These are phyloP conservation scores for Barnettozyma sucrosica DNA, from an alignment of 805 yeast genomes.

Conservation along the genomic window DNA sequence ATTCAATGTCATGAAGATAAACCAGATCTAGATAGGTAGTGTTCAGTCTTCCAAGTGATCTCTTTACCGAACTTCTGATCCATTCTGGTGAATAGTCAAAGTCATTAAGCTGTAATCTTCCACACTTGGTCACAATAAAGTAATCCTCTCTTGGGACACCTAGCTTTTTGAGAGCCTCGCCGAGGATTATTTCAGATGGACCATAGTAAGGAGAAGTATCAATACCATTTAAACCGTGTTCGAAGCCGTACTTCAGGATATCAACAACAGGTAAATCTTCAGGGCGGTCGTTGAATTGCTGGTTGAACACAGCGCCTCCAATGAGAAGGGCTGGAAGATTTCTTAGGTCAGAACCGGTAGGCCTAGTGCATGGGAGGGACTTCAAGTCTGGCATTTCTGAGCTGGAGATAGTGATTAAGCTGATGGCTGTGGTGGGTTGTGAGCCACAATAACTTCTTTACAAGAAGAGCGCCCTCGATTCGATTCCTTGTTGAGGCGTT, in stretches of 20 bases:
- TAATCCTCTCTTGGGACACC: constrained; percentile 53
- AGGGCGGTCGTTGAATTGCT: constrained; percentile 73
- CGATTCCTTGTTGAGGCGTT: background rate
- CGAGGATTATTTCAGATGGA: constrained; percentile 71
- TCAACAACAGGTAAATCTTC: constrained; percentile 48
- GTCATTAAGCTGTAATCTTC: constrained; percentile 59
- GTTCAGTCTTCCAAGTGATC: constrained; percentile 62
- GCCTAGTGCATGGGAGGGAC: constrained; percentile 16
- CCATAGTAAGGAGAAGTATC: constrained; percentile 96
- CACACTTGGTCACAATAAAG: constrained; percentile 80
- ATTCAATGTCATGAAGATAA: constrained; percentile 86
- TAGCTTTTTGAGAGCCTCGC: constrained; percentile 48
- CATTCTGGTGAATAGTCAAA: constrained; percentile 67
- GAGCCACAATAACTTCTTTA: no score
- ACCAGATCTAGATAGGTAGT: constrained; percentile 75
- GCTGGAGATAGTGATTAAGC: background rate
- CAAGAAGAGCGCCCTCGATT: background rate
- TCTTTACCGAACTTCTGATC: constrained; percentile 54
- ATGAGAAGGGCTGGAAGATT: constrained; percentile 55
- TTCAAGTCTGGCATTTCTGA: constrained; percentile 10
- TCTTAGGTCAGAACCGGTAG: constrained; percentile 21
- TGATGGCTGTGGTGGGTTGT: no score
- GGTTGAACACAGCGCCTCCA: constrained; percentile 88
- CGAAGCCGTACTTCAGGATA: constrained; percentile 55
- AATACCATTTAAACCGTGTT: constrained; percentile 64